phyloP scores from a whole-genome alignment of 2,329 filamentous ascomycete species.

The Fusarium graminum region DNA sequence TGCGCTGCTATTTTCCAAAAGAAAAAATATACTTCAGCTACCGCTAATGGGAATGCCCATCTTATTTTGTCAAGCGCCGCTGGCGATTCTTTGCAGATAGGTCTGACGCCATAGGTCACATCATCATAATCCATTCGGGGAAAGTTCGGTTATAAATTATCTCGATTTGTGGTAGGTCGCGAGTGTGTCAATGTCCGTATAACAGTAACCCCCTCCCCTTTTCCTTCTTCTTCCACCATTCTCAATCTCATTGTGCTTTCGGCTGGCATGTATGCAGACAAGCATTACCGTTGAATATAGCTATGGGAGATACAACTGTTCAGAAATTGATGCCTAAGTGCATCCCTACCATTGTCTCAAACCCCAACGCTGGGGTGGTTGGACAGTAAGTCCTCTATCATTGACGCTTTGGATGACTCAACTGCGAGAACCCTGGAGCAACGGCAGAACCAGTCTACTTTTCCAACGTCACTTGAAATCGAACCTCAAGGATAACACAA shows the following conservation, averaged over 20 bases:
- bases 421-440: conserved; percentile 39
- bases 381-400: conserved; percentile 55
- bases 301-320: conserved; percentile 37
- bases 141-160: conserved; percentile 45
- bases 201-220: conserved; percentile 36
- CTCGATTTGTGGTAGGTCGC: conserved; percentile 25
- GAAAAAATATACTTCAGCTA: conserved; percentile 26
- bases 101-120: conserved; percentile 40
- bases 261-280: conserved; percentile 40
- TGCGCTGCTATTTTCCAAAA: conserved; percentile 44
- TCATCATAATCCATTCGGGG: conserved; percentile 45
- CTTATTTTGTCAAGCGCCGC: conserved; percentile 13
- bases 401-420: conserved; percentile 46
- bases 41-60: conserved; percentile 11
- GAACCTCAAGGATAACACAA: conserved; percentile 4
- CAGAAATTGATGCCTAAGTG: conserved; percentile 38
- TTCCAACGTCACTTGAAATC: conserved; percentile 8
- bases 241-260: conserved; percentile 31
- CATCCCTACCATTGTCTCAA: conserved; percentile 53
- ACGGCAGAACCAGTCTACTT: conserved; percentile 36
- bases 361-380: conserved; percentile 66
- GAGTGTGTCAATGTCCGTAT: conserved; percentile 24
- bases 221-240: conserved; percentile 13
- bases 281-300: conserved; percentile 35
- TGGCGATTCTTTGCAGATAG: background rate